Base-by-base conservation (phyloP, 129 eudicot species). In the Flaveria ramosissima region DNA sequence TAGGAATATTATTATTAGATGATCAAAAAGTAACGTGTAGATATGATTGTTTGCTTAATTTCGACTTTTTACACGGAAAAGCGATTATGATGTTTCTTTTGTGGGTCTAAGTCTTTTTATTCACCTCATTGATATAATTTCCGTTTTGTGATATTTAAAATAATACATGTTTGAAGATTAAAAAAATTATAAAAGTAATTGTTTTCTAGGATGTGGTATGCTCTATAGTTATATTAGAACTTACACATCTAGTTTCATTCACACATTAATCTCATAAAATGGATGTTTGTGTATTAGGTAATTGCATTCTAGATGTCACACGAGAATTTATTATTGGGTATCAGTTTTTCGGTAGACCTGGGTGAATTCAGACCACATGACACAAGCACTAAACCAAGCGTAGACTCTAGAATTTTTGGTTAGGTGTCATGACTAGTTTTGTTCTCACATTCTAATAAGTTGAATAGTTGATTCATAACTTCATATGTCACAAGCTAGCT, bases 21-120 rank as follows among this genome's bases (percentile, higher is more conserved):
- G 74, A 65, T 53, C 52, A 45, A 55, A 79, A 80, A 55, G 78
- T 66, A 53, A 61, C 43, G 74, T 23, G 69, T 65, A 24, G 39
- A 73, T 80, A 42, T 77, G 39, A 73, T 52, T 42, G 74, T 66
- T 70, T 72, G 83, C 77, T 72, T 80, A 53, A 52, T 23, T 50
- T 74, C 60, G 63, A 47, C 83, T 79, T 72, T 50, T 72, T 45
- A 36, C 73, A n/a, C 63, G 21, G 48, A 63, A 36, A 39, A 46
- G 16, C 23, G 73, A 72, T 79, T 56, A 62, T 71, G 73, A 47
- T 72, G 68, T 78, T 70, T 72, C 56, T 36, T 62, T 79, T 60
- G 66, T 71, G 80, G 73, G 72, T 71, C 66, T 62, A 53, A 53
- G 39, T 27, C 32, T 21, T 42, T 23, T 68, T 19, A 13, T 63